A percentile compares a stretch with the other conserved stretches of the same genome.
Conservation (phyloP, 257 asterid species). For the Forsythia viridissima region DNA sequence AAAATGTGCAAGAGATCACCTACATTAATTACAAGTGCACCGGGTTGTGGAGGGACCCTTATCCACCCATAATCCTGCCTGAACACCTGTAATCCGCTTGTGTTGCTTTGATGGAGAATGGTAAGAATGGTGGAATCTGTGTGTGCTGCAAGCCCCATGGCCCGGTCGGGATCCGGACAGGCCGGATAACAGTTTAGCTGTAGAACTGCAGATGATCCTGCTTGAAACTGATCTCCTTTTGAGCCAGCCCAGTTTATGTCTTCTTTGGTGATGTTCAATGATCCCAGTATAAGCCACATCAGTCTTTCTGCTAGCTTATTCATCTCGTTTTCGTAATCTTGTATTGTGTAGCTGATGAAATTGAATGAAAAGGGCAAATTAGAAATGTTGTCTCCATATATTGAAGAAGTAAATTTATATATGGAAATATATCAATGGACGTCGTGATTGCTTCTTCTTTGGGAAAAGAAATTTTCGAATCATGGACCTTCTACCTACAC, state of each 20-base stretch:
- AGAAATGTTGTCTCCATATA: neutral
- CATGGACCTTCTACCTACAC: no score
- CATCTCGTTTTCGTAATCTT: constrained; percentile 65
- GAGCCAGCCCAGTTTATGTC: constrained; percentile 64
- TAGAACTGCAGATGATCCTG: constrained; percentile 53
- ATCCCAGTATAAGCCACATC: constrained; percentile 76
- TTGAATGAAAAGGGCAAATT: neutral
- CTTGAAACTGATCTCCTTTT: constrained; percentile 21
- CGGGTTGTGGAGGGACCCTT: constrained; percentile 63
- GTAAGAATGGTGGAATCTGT: constrained; percentile 91
- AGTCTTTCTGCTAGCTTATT: constrained; percentile 54
- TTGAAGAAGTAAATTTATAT: no score
- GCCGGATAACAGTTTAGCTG: constrained; percentile 89
- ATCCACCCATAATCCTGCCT: constrained; percentile 62
- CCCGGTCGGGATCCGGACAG: constrained; percentile 92
- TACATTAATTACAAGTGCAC: constrained; percentile 67
- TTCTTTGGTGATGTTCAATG: constrained; percentile 55
- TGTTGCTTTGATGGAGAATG: constrained; percentile 83
- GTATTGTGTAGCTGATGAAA: constrained; percentile 58
- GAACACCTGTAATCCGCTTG: constrained; percentile 74
- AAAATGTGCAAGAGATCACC: constrained; percentile 88
- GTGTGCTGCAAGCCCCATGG: constrained; percentile 98
- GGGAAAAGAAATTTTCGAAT: no score
- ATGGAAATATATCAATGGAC: no score
- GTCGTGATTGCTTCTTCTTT: no score